Percentiles rank a stretch among this genome's conserved stretches.
Conservation (phyloP, 176 grass and related monocot genomes). For the Cymbopogon citratus region DNA sequence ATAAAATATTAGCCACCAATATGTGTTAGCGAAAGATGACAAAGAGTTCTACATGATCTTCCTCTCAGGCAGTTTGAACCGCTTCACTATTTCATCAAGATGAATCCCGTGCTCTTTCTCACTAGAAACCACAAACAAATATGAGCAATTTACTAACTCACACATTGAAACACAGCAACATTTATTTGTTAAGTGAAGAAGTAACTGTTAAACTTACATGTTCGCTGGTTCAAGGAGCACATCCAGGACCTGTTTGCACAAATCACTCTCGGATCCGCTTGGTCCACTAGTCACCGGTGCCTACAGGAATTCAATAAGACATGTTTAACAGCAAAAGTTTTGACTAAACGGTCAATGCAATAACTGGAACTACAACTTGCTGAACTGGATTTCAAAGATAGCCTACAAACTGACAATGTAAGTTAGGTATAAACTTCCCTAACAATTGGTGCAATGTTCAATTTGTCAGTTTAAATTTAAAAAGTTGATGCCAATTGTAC, state of each 20-base stretch:
- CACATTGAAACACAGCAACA: neutral
- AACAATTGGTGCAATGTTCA: no score
- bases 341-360: conserved; percentile 3
- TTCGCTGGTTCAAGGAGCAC: conserved; percentile 66
- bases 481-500: no score
- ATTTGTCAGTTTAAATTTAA: no score
- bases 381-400: conserved; percentile 36
- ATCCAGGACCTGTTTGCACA: conserved; percentile 51
- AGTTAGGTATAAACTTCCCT: no score
- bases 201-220: conserved; percentile 37
- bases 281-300: neutral
- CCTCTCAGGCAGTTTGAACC: conserved; percentile 29
- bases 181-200: neutral
- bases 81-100: conserved; percentile 59
- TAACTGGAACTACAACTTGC: conserved; percentile 41
- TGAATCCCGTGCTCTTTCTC: conserved; percentile 76
- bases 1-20: neutral
- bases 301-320: conserved; percentile 22
- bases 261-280: conserved; percentile 45
- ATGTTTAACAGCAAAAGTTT: neutral
- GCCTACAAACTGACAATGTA: no score
- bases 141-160: neutral
- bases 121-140: conserved; percentile 14
- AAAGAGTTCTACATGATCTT: conserved; percentile 42
- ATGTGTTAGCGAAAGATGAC: neutral